Evolutionary conservation across 257 asterid species (phyloP), one percentile per base, ranked within the genome.

Genomic region (Cruciata laevipes): DNA sequence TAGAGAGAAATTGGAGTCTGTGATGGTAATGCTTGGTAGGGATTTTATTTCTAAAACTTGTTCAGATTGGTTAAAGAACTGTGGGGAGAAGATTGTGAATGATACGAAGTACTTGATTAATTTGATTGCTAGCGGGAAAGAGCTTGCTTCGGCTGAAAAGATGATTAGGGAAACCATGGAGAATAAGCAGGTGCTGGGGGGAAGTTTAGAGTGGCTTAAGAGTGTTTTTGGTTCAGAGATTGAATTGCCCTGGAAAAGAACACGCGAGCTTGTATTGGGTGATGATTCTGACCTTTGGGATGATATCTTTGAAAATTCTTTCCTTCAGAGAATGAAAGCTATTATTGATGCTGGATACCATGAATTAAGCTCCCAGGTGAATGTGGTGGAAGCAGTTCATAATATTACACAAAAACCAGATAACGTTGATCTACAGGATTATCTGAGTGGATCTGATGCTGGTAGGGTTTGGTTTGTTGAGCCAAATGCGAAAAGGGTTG

Each of bases 251-350:
- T 94, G 99, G 99, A 94, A 88, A 76, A 78, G 97, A 70, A 90
- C 87, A 3, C 88, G 87, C 1, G 99, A 94, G 82, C 96, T 94
- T 79, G 99, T 94, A 58, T 71, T 94, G 71, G 99, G 97, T 12
- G 96, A 85, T 77, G 99, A 94, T 59, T 94, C 97, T 0, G 96
- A 94, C 74, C 85, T 94, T 53, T 94, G 99, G 99, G 92, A 88
- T 69, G 99, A 90, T 79, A 90, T 90, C 62, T 94, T 94, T 69
- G 99, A 94, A 79, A 84, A 88, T 78, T 95, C 96, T 73, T 94
- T 94, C 75, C 87, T 84, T 75, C 89, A 79, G 70, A 90, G 99
- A 85, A 94, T 94, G 99, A 90, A 88, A 83, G 75, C 80, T 24
- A 84, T 94, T 71, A 79, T 90, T 65, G 84, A 87, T 61, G 71